Conservation (phyloP, 2,329 filamentous ascomycete species). For the Arthrobotrys megalospora region DNA sequence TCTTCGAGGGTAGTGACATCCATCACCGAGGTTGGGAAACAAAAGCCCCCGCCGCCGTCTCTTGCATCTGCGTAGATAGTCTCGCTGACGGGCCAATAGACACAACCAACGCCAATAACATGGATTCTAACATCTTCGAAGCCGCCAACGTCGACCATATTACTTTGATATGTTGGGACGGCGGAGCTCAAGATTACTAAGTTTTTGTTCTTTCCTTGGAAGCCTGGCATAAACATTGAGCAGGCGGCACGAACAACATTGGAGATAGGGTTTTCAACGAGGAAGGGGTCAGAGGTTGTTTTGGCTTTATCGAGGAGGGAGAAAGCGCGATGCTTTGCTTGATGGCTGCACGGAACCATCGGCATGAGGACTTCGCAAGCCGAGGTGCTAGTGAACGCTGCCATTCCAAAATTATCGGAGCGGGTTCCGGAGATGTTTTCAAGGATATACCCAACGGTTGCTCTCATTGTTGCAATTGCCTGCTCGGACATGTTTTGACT, state of each 20-base stretch:
- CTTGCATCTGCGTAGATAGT: slow-evolving; percentile 39
- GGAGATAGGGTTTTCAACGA: slow-evolving; percentile 42
- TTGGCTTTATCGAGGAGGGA: slow-evolving; percentile 20
- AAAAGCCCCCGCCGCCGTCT: slow-evolving; percentile 42
- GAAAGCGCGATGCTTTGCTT: slow-evolving; percentile 52
- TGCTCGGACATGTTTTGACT: slow-evolving; percentile 59
- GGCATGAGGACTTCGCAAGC: slow-evolving; percentile 47
- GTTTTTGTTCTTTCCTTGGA: slow-evolving; percentile 48
- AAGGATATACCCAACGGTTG: slow-evolving; percentile 36
- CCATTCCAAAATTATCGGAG: slow-evolving; percentile 45
- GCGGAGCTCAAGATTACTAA: slow-evolving; percentile 46
- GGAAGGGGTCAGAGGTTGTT: slow-evolving; percentile 33
- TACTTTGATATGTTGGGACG: slow-evolving; percentile 28
- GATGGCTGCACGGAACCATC: slow-evolving; percentile 42
- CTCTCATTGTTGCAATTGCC: slow-evolving; percentile 33
- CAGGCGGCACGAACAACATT: slow-evolving; percentile 48
- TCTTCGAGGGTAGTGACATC: slow-evolving; percentile 32
- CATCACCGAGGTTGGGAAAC: slow-evolving; percentile 44
- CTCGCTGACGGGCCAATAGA: slow-evolving; percentile 46
- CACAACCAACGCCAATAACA: slow-evolving; percentile 46
- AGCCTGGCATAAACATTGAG: slow-evolving; percentile 52
- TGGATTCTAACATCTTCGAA: slow-evolving; percentile 59
- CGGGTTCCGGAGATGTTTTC: slow-evolving; percentile 44
- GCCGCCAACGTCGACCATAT: slow-evolving; percentile 40
- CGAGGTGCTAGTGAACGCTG: slow-evolving; percentile 46